Base-by-base conservation (phyloP, 2,329 filamentous ascomycete species). In the Zymoseptoria pseudotritici region DNA sequence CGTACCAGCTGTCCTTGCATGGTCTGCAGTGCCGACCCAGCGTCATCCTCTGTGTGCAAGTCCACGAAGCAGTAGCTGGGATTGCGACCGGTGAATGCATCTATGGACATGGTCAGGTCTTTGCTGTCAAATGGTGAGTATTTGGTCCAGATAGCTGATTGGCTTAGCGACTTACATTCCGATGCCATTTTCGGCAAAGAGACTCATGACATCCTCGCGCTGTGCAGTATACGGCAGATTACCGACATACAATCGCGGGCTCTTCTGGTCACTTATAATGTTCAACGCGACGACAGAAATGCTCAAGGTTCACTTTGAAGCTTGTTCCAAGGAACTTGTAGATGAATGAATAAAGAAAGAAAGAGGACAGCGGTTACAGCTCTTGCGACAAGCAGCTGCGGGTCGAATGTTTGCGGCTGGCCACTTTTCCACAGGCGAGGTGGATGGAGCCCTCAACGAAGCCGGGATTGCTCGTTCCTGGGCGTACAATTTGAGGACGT, bases 11-110 rank as follows among this genome's bases (percentile, higher is more conserved):
- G 77, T 19, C 81, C 81, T 58, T 82, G 77, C 51, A 90, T 75
- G 11, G 79, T 76, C n/a, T 73, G 68, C 70, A 89, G 83, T 1
- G 84, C 85, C 1, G 72, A 72, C 4, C 82, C 77, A 2, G 86
- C 86, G 29, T 83, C 77, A 26, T 83, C 82, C 53, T 79, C 78
- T 53, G 78, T 79, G 53, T 73, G 72, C 59, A 90, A 83, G 67
- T 90, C 87, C 53, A 90, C 83, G 66, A 91, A 90, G 75, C 87
- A 90, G 75, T 89, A 90, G 46, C 85, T 87, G 0, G 86, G 86
- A 70, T 90, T 90, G 52, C 86, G 79, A 50, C 81, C 83, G 29
- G 82, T 87, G 71, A 87, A 83, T 1, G 85, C 82, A 67, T 90
- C 86, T 57, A 87, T 80, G 0, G 85, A 86, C 66, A 90, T 86